Percentiles rank a stretch among this genome's conserved stretches.
Evolutionary conservation across 2,329 filamentous ascomycete species (phyloP).

Genomic region (Dactylellina leptospora): DNA sequence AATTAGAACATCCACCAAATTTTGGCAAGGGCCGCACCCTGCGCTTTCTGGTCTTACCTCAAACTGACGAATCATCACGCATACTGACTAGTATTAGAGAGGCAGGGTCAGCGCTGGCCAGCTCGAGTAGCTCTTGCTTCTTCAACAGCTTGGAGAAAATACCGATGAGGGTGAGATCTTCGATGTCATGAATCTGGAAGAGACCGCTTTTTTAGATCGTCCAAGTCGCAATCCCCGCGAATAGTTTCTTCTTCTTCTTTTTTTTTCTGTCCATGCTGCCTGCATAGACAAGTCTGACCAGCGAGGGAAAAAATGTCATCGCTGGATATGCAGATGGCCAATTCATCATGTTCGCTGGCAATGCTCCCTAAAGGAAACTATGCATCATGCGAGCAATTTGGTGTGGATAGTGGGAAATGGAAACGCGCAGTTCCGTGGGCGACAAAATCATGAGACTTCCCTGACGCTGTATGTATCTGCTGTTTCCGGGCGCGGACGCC

Average conservation of each 20-base stretch:
- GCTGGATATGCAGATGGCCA: constrained; percentile 5
- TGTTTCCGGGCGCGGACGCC: constrained; percentile 19
- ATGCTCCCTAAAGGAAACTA: background rate
- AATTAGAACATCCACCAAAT: constrained; percentile 41
- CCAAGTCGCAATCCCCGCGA: background rate
- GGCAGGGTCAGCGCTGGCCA: constrained; percentile 36
- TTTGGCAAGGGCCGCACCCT: constrained; percentile 40
- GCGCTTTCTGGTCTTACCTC: constrained; percentile 33
- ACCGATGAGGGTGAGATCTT: constrained; percentile 24
- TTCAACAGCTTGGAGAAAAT: constrained; percentile 17
- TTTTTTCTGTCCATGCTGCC: no score
- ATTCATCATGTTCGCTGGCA: constrained; percentile 22
- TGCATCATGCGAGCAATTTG: constrained; percentile 4
- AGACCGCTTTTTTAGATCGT: constrained; percentile 3
- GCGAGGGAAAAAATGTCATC: constrained; percentile 1
- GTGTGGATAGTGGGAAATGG: constrained; percentile 3
- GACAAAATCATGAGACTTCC: constrained; percentile 7
- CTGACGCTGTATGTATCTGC: no score
- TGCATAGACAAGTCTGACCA: background rate
- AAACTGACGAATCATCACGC: constrained; percentile 50
- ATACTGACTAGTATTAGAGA: constrained; percentile 32
- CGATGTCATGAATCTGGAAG: constrained; percentile 11
- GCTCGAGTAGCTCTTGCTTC: constrained; percentile 31
- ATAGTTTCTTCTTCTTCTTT: no score
- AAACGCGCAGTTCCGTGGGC: constrained; percentile 21